Evolutionary conservation across 2,329 filamentous ascomycete genomes (phyloP).

Genomic region (Penicillium corylophilum): DNA sequence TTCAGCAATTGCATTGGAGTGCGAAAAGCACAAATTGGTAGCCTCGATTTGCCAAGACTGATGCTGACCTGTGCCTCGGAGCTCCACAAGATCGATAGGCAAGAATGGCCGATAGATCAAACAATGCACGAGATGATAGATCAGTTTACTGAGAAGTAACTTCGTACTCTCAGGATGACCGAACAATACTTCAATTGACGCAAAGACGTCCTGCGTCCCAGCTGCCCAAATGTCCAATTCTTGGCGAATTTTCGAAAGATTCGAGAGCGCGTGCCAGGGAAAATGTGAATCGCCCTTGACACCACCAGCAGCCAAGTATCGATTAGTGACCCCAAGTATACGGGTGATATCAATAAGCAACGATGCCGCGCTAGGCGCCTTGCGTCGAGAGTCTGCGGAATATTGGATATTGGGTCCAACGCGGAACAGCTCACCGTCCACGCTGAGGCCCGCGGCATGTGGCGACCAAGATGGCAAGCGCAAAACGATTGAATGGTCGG

Average conservation of each 20-base stretch:
- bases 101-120: conserved; percentile 84
- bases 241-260: conserved; percentile 79
- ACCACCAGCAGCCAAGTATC: conserved; percentile 79
- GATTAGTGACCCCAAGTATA: conserved; percentile 78
- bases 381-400: conserved; percentile 66
- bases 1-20: conserved; percentile 84
- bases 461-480: conserved; percentile 73
- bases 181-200: conserved; percentile 71
- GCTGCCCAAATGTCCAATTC: conserved; percentile 84
- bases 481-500: conserved; percentile 72
- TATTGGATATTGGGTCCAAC: conserved; percentile 75
- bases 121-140: conserved; percentile 85
- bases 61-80: conserved; percentile 76
- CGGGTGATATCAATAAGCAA: conserved; percentile 83
- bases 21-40: conserved; percentile 80
- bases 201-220: conserved; percentile 75
- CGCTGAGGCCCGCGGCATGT: conserved; percentile 57
- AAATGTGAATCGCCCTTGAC: conserved; percentile 89
- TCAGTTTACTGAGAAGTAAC: conserved; percentile 77
- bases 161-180: conserved; percentile 75
- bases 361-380: conserved; percentile 70
- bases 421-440: conserved; percentile 80
- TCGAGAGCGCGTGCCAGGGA: conserved; percentile 84
- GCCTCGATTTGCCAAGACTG: conserved; percentile 93
- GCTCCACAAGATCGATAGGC: conserved; percentile 77